phyloP scores from a whole-genome alignment of 2,329 filamentous ascomycete species.

The Lachnellula hyalina region DNA sequence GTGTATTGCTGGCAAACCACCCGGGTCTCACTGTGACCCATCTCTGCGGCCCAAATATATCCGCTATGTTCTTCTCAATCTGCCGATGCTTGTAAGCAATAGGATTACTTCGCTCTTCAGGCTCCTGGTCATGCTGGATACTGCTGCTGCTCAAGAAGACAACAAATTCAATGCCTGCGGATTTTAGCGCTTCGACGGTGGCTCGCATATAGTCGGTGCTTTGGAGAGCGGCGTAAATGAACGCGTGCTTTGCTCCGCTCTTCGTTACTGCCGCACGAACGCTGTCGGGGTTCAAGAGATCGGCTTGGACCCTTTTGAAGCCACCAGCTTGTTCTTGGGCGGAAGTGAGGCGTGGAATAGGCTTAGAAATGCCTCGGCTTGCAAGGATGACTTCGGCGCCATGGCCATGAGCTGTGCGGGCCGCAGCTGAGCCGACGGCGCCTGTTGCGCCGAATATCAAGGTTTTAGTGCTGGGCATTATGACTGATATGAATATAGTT shows the following conservation, averaged over 20 bases:
- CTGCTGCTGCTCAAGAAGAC: conserved; percentile 42
- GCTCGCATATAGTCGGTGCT: conserved; percentile 36
- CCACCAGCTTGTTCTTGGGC: conserved; percentile 13
- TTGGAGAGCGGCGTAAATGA: conserved; percentile 39
- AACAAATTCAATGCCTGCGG: conserved; percentile 39
- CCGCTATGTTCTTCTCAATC: conserved; percentile 39
- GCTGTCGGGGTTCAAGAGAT: conserved; percentile 38
- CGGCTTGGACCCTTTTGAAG: conserved; percentile 38
- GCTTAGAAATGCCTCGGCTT: conserved; percentile 42
- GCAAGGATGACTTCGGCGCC: conserved; percentile 43
- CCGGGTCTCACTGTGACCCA: conserved; percentile 40
- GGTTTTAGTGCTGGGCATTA: background rate
- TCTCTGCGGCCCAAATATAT: conserved; percentile 34
- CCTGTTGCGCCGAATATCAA: conserved; percentile 49
- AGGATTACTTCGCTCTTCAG: conserved; percentile 26
- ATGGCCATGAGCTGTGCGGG: conserved; percentile 34
- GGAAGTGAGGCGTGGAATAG: conserved; percentile 30
- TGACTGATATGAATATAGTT: background rate
- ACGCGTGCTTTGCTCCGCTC: conserved; percentile 41
- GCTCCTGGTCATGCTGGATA: conserved; percentile 26
- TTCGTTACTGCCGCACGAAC: conserved; percentile 36
- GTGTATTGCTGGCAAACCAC: conserved; percentile 40
- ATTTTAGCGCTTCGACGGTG: conserved; percentile 39
- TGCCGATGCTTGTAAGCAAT: conserved; percentile 40
- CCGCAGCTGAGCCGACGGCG: conserved; percentile 37